Base-by-base conservation (phyloP, 257 asterid species). In the Penstemon eatonii region DNA sequence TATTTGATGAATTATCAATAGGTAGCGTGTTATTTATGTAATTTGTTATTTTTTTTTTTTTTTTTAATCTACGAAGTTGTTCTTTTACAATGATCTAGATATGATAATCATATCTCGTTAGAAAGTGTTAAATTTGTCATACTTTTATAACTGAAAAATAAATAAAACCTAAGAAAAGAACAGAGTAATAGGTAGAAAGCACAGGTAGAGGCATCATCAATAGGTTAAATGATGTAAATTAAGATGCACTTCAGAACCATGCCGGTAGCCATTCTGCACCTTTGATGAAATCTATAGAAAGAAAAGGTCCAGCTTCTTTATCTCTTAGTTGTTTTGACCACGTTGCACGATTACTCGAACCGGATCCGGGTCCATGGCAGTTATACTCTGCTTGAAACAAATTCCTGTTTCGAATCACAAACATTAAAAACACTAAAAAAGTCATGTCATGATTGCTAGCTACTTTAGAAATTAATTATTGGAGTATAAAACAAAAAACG, bases 221-320 rank as follows among this genome's bases (percentile, higher is more conserved):
- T 15, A 15, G 0, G 18, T 15, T 0, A 15, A 15, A 15, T 15
- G 18, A 36, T 6, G 5, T 36, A 6, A n/a, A 3, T 46, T 8
- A 51, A 67, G 58, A 43, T 63, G 73, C 68, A 51, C 49, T 65
- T 83, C 71, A 85, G 8, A 75, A 58, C 87, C 85, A 84, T 55
- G 88, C 88, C 4, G 87, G 95, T 8, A 89, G 81, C 96, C 97
- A 91, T 49, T 85, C 86, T 63, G 73, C 82, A 65, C 95, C 97
- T 42, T 81, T 56, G 82, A 91, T 84, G 80, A 76, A 91, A 66
- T 87, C 81, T 38, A 83, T 52, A 8, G 92, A 71, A 66, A 81
- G 63, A 18, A 83, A 89, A 1, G 80, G 72, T 0, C 74, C 68
- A 10, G 85, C 91, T 74, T 89, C 95, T 65, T 79, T 71, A n/a